Evolutionary conservation across 1,284 basidiomycete species (phyloP).

Genomic region (Apiotrichum akiyoshidainum): DNA sequence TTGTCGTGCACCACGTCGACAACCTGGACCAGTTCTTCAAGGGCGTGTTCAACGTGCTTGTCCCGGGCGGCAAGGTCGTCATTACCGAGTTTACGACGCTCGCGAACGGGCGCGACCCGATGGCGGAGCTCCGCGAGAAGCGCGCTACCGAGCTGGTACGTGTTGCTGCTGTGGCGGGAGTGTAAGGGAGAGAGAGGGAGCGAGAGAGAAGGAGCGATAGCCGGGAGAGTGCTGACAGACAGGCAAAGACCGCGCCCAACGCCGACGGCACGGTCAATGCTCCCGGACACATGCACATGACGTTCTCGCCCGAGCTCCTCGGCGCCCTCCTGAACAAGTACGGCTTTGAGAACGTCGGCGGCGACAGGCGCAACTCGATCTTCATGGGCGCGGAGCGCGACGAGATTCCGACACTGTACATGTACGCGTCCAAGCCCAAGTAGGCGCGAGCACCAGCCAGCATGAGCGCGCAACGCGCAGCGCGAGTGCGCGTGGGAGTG

Average conservation of each 20-base stretch:
- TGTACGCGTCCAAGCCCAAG: conserved; percentile 9
- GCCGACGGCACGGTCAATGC: conserved; percentile 26
- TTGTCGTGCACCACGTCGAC: conserved; percentile 44
- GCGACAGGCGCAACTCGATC: conserved; percentile 26
- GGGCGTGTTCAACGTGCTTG: conserved; percentile 26
- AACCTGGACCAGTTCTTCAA: conserved; percentile 28
- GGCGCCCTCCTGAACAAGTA: conserved; percentile 19
- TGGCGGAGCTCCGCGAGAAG: background rate
- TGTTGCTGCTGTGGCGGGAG: too few relatives aligned
- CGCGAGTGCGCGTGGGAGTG: too few relatives aligned
- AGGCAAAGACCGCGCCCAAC: background rate
- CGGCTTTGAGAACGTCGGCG: conserved; percentile 30
- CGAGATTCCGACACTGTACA: conserved; percentile 8
- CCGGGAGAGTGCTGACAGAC: too few relatives aligned
- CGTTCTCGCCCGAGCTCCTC: conserved; percentile 19
- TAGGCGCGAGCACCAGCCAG: background rate
- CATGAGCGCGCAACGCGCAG: too few relatives aligned
- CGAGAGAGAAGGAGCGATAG: too few relatives aligned
- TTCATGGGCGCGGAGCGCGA: conserved; percentile 14
- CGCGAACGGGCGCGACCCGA: conserved; percentile 12
- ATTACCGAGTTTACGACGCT: conserved; percentile 32
- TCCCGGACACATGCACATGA: conserved; percentile 26
- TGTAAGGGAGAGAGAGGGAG: too few relatives aligned
- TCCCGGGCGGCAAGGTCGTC: conserved; percentile 31
- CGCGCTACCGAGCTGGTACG: background rate